Evolutionary conservation across 306 rosid genomes (phyloP).

Genomic region (Citrullus mucosospermus): DNA sequence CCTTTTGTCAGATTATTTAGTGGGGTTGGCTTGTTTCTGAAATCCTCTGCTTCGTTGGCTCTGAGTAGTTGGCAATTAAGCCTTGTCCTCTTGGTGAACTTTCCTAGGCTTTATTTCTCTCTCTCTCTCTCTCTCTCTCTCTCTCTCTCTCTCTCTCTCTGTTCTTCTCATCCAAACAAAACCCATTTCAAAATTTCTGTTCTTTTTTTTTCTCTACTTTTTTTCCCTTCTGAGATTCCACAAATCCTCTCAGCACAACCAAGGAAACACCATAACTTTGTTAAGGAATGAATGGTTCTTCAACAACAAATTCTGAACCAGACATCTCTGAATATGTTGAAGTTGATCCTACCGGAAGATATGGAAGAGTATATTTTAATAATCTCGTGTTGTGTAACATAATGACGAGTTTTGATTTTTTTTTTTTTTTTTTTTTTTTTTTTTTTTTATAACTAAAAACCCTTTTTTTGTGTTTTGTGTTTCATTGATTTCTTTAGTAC

Average conservation of each 20-base stretch:
- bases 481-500: slow-evolving; percentile 35
- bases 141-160: neutral
- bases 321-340: slow-evolving; percentile 64
- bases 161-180: slow-evolving; percentile 4
- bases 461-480: neutral
- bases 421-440: neutral
- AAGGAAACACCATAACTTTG: neutral
- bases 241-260: neutral
- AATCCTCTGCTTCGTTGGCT: slow-evolving; percentile 35
- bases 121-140: neutral
- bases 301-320: slow-evolving; percentile 25
- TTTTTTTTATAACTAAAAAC: neutral
- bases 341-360: slow-evolving; percentile 97
- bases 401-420: neutral
- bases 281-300: slow-evolving; percentile 54
- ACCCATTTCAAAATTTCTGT: neutral
- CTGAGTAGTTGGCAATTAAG: slow-evolving; percentile 34
- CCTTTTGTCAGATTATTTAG: slow-evolving; percentile 6
- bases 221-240: slow-evolving; percentile 9
- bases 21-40: slow-evolving; percentile 8
- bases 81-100: slow-evolving; percentile 29
- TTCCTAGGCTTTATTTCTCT: slow-evolving; percentile 15
- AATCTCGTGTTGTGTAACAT: slow-evolving; percentile 1
- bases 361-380: slow-evolving; percentile 67
- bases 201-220: neutral